A percentile compares a stretch with the other conserved stretches of the same genome.
Conservation (phyloP, 1,284 basidiomycete species). For the Phlebopus sp. region DNA sequence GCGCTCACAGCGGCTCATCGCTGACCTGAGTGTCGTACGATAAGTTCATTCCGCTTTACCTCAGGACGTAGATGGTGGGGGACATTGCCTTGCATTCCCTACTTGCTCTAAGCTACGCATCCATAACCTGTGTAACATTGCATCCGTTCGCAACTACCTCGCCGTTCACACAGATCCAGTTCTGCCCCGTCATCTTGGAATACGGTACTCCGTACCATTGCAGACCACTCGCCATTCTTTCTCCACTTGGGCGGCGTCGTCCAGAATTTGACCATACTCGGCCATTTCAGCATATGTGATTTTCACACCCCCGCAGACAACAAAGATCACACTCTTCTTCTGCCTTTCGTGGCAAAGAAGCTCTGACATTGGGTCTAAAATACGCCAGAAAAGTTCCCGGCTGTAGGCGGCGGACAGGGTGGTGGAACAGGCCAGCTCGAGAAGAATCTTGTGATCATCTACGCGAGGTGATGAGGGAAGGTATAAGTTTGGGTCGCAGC, state of each 20-base stretch:
- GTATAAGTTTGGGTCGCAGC: not conserved
- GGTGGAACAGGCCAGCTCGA: slow-evolving; percentile 70
- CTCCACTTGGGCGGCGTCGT: slow-evolving; percentile 30
- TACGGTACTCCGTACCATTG: slow-evolving; percentile 35
- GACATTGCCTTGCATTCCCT: not conserved
- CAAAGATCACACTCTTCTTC: slow-evolving; percentile 49
- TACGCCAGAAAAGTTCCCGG: slow-evolving; percentile 45
- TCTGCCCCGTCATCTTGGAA: slow-evolving; percentile 22
- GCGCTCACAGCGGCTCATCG: not conserved
- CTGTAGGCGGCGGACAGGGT: slow-evolving; percentile 65
- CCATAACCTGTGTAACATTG: not conserved
- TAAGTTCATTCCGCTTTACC: not conserved
- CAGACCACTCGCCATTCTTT: slow-evolving; percentile 37
- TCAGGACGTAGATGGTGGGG: not conserved
- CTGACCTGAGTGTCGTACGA: not conserved
- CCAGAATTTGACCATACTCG: slow-evolving; percentile 43
- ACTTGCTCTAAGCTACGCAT: not conserved
- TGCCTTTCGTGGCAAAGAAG: slow-evolving; percentile 30
- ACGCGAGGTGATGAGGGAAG: slow-evolving; percentile 8
- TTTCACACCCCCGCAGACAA: slow-evolving; percentile 45
- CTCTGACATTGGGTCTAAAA: slow-evolving; percentile 41
- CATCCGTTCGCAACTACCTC: not conserved
- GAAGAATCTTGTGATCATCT: slow-evolving; percentile 74
- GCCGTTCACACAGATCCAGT: not conserved
- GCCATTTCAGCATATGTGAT: slow-evolving; percentile 50